Evolutionary conservation across 2,329 filamentous ascomycete genomes (phyloP).

Genomic region (Trichoderma pleuroti): DNA sequence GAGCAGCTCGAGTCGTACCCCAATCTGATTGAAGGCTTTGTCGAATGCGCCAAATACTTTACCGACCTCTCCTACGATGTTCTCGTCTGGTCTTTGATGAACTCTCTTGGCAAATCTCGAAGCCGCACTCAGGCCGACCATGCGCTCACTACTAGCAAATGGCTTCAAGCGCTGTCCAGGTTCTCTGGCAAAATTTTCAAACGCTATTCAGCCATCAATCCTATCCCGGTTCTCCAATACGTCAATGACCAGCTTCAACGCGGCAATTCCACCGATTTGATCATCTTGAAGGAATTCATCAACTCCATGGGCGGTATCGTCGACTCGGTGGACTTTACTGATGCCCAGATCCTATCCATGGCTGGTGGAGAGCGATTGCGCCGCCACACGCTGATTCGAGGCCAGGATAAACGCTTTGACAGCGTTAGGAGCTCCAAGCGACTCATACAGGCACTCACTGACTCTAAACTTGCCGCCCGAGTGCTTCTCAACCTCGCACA

Average conservation of each 20-base stretch:
- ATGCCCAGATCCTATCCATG: constrained; percentile 82
- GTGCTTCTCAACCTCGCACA: constrained; percentile 89
- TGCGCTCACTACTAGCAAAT: constrained; percentile 75
- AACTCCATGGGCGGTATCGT: constrained; percentile 92
- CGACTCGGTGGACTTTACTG: constrained; percentile 81
- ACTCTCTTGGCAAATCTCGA: constrained; percentile 60
- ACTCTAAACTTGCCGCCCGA: constrained; percentile 73
- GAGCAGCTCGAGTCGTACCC: constrained; percentile 90
- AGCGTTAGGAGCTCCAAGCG: constrained; percentile 71
- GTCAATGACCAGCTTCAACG: constrained; percentile 77
- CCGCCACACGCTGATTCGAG: constrained; percentile 72
- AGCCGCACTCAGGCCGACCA: constrained; percentile 61
- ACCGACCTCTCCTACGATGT: constrained; percentile 91
- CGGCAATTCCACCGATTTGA: constrained; percentile 84
- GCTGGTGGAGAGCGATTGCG: constrained; percentile 78
- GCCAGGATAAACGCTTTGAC: constrained; percentile 79
- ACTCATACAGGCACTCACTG: constrained; percentile 73
- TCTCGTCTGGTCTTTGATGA: constrained; percentile 87
- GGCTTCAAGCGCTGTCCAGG: constrained; percentile 84
- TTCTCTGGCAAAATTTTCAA: constrained; percentile 90
- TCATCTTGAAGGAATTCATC: constrained; percentile 87
- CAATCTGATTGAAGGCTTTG: constrained; percentile 91
- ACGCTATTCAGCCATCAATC: constrained; percentile 78
- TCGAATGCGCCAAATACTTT: constrained; percentile 92
- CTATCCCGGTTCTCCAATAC: constrained; percentile 82